Conservation (phyloP, 805 yeast genomes). For the Saturnispora besseyi region DNA sequence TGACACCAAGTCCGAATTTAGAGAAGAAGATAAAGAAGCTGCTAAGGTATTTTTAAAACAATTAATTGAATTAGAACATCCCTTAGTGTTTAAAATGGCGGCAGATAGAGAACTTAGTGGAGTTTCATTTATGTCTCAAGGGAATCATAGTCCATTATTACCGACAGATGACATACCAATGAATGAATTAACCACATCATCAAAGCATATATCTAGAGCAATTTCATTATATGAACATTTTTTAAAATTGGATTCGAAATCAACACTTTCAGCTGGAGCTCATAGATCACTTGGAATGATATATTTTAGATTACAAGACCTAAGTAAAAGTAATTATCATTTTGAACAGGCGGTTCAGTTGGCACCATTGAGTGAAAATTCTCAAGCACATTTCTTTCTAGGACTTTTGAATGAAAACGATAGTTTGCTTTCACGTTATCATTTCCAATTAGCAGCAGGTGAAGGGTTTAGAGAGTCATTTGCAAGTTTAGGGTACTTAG, state of each 20-base stretch:
- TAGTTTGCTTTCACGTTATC: constrained; percentile 55
- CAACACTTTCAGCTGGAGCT: constrained; percentile 64
- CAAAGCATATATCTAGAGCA: constrained; percentile 36
- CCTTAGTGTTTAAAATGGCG: constrained; percentile 64
- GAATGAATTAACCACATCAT: constrained; percentile 9
- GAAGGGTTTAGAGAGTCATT: constrained; percentile 74
- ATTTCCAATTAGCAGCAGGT: constrained; percentile 68
- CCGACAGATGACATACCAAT: constrained; percentile 11
- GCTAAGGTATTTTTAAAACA: constrained; percentile 55
- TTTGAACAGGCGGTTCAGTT: constrained; percentile 53
- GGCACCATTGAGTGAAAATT: constrained; percentile 57
- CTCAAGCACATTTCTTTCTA: constrained; percentile 67
- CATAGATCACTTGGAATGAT: constrained; percentile 56
- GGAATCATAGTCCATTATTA: constrained; percentile 7
- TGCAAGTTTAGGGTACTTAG: constrained; percentile 68
- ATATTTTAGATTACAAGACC: constrained; percentile 44
- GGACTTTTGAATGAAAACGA: constrained; percentile 64
- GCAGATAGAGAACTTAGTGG: constrained; percentile 58
- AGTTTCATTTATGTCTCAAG: not conserved
- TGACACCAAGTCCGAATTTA: constrained; percentile 20
- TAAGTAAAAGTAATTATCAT: constrained; percentile 43
- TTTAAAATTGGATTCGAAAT: constrained; percentile 45
- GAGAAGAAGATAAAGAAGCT: constrained; percentile 47
- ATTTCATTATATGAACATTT: constrained; percentile 50
- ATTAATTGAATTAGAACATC: constrained; percentile 53